Evolutionary conservation across 805 yeast species (phyloP).

Genomic region (Lachancea mirantina): DNA sequence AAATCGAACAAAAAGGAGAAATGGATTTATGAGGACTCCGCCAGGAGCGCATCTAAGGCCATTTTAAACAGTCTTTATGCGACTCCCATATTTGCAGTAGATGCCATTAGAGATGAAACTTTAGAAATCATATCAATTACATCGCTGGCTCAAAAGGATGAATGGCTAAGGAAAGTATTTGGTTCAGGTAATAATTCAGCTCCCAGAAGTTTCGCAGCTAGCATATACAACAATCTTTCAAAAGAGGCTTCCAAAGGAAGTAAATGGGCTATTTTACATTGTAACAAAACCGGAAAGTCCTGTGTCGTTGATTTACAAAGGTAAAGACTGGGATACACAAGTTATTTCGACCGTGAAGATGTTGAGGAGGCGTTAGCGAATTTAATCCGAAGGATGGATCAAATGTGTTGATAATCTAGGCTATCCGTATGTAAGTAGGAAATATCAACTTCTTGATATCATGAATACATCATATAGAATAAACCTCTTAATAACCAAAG

Average conservation of each 20-base stretch:
- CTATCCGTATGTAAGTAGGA: too few relatives aligned
- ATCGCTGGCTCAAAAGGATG: conserved; percentile 68
- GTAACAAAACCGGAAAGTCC: conserved; percentile 71
- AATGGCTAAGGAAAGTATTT: conserved; percentile 64
- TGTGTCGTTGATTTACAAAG: conserved; percentile 61
- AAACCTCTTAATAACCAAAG: too few relatives aligned
- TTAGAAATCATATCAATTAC: conserved; percentile 76
- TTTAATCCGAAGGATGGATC: too few relatives aligned
- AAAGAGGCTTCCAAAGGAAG: conserved; percentile 70
- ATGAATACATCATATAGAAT: too few relatives aligned
- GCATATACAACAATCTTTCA: conserved; percentile 61
- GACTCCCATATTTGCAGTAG: conserved; percentile 74
- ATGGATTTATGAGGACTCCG: conserved; percentile 69
- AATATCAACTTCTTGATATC: too few relatives aligned
- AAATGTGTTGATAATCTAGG: too few relatives aligned
- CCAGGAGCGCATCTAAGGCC: conserved; percentile 51
- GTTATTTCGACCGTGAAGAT: too few relatives aligned
- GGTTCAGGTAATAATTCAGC: conserved; percentile 73
- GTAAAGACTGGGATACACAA: too few relatives aligned
- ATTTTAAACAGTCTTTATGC: conserved; percentile 48
- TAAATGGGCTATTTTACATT: conserved; percentile 67
- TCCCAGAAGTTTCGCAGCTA: conserved; percentile 72
- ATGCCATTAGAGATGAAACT: conserved; percentile 71
- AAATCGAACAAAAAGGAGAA: conserved; percentile 69
- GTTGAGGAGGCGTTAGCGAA: too few relatives aligned